A percentile compares a stretch with the other conserved stretches of the same genome.
phyloP scores from a whole-genome alignment of 108 stramenopile species.

The Pseudonitzschia delicatissima region DNA sequence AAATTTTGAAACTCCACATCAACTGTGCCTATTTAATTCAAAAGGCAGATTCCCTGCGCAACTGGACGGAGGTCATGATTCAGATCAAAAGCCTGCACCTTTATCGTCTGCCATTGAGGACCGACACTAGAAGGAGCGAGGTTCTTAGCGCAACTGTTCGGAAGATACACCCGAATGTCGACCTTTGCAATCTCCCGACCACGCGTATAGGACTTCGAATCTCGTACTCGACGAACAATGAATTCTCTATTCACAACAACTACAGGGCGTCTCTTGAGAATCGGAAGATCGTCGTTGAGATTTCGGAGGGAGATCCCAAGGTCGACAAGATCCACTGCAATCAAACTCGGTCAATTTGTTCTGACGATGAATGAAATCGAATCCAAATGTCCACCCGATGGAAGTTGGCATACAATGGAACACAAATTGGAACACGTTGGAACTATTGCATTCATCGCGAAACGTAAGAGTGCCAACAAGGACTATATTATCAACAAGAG shows the following conservation, averaged over 20 bases:
- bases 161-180: background rate
- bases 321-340: background rate
- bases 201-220: background rate
- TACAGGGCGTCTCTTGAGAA: background rate
- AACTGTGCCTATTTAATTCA: background rate
- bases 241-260: conserved; percentile 3
- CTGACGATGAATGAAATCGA: conserved; percentile 1
- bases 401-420: background rate
- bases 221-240: background rate
- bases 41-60: background rate
- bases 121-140: background rate
- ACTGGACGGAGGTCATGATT: background rate
- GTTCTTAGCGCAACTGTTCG: background rate
- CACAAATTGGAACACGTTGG: background rate
- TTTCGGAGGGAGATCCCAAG: background rate
- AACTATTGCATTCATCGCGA: background rate
- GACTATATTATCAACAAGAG: conserved; percentile 2
- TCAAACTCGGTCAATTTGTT: conserved; percentile 4
- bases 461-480: background rate
- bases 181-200: background rate
- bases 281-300: background rate
- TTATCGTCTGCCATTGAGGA: background rate
- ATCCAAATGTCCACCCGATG: background rate
- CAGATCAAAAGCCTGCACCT: background rate
- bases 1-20: conserved; percentile 2